Base-by-base conservation (phyloP, 73 alveolate genomes). In the Paramecium pentaurelia region DNA sequence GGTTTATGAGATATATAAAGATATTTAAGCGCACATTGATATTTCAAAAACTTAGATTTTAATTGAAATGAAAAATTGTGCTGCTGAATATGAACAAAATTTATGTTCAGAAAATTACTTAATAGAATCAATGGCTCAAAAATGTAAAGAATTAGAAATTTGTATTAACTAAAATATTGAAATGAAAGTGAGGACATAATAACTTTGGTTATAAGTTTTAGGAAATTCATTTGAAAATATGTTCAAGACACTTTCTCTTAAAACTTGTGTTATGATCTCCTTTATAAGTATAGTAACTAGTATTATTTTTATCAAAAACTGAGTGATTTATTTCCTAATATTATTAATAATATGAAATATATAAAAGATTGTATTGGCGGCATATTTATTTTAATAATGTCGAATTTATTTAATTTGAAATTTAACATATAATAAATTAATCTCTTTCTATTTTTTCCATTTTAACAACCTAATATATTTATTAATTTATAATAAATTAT, bases 141-240 rank as follows among this genome's bases (percentile, higher is more conserved):
- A 20, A 64, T 64, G 84, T 32, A 25, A 64, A 34, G 84, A 64
- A 64, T 64, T 64, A 64, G 84, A 64, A 64, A 64, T 64, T 64
- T 64, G 84, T 64, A 64, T 64, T 16, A 64, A 64, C 47, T 28
- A 64, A 34, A 27, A 64, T 14, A 64, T 64, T 14, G 84, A 64
- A 28, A 32, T 34, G 47, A 32, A 32, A 64, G 49, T 64, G 14
- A 20, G 84, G 7, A 64, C 84, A 28, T 28, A 64, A 16, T 18
- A 64, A 64, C 36, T 64, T 25, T 64, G 84, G 84, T 64, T 64
- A 64, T 11, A 64, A 32, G 84, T 64, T 11, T 34, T 64, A 34
- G 84, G 84, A 64, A 28, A 64, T 64, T 64, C 84, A 10, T 25
- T 64, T 64, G 84, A 64, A 64, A 34, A 32, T 25, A 64, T 64